Base-by-base conservation (phyloP, 805 yeast species). In the Schwanniomyces pseudopolymorphus region DNA sequence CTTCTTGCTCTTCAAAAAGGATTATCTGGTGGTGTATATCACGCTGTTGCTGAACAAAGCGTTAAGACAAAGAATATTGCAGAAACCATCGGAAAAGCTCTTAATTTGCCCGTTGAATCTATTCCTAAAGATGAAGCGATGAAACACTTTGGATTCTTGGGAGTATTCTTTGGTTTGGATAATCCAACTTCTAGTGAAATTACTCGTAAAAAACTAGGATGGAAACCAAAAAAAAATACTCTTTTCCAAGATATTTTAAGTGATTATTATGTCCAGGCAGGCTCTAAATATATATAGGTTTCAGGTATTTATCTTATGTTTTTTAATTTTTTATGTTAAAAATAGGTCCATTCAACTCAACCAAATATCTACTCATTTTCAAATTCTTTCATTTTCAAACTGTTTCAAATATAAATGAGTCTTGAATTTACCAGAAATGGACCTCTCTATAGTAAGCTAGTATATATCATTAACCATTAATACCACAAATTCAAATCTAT, bases 21-120 rank as follows among this genome's bases (percentile, higher is more conserved):
- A 11, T 22, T 22, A 14, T 28, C 49, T 14, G 51, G 51, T 10
- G 10, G 14, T 2, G 33, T 36, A n/a, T 43, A 44, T 20, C 48
- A 47, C 35, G 53, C 43, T 13, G 55, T 38, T 17, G 48, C 36
- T 14, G 69, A 63, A 37, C 43, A 40, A 9, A 14, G 33, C 5
- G 40, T 65, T 16, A 39, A 47, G 19, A 14, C 50, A n/a, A 60
- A 60, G 35, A 55, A 48, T 3, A 58, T 70, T 37, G 62, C 65
- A 8, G 56, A 45, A n/a, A 54, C 53, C 6, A 51, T 67, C 38
- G 64, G 59, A 10, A 46, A 58, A 31, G 48, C 43, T 10, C 22
- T 51, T 6, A 37, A 45, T 6, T 20, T 61, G 2, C 55, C 56
- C 6, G 43, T 46, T 5, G 45, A 44, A 37, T 47, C 56, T 3